Conservation (phyloP, 208 protist genomes). For the Crithidia bombi region DNA sequence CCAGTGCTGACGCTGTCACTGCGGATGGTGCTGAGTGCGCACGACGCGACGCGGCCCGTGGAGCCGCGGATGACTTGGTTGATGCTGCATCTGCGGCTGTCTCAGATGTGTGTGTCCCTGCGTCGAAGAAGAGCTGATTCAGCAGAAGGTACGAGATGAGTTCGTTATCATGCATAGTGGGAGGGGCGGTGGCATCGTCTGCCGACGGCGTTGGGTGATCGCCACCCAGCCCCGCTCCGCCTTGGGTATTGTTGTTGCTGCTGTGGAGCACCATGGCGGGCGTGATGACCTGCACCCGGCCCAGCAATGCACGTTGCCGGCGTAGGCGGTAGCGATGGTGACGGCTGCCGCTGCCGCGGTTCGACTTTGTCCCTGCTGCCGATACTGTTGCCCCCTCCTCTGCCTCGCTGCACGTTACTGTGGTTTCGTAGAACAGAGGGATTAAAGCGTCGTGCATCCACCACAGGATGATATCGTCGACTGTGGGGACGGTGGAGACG, state of each 20-base stretch:
- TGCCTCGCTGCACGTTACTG: constrained; percentile 19
- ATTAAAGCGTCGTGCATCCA: constrained; percentile 46
- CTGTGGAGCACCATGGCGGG: constrained; percentile 24
- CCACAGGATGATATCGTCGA: constrained; percentile 21
- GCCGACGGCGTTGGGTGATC: not conserved
- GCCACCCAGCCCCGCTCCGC: too few relatives aligned
- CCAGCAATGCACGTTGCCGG: constrained; percentile 33
- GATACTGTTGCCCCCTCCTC: not conserved
- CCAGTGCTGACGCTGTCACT: not conserved
- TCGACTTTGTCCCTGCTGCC: not conserved
- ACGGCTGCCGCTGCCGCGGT: not conserved
- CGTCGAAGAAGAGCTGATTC: constrained; percentile 28
- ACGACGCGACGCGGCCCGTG: not conserved
- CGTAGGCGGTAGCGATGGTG: constrained; percentile 21
- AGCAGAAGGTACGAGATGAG: constrained; percentile 33
- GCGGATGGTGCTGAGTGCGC: constrained; percentile 11
- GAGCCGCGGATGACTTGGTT: not conserved
- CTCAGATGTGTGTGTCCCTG: not conserved
- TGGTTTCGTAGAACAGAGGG: constrained; percentile 44
- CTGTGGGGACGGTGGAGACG: not conserved
- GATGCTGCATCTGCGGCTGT: not conserved
- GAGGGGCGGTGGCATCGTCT: not conserved
- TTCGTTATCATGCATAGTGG: not conserved
- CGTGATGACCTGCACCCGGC: constrained; percentile 35
- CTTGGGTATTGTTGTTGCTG: constrained; percentile 1